Conservation (phyloP, 2,329 filamentous ascomycete genomes). For the Claviceps pazoutovae region DNA sequence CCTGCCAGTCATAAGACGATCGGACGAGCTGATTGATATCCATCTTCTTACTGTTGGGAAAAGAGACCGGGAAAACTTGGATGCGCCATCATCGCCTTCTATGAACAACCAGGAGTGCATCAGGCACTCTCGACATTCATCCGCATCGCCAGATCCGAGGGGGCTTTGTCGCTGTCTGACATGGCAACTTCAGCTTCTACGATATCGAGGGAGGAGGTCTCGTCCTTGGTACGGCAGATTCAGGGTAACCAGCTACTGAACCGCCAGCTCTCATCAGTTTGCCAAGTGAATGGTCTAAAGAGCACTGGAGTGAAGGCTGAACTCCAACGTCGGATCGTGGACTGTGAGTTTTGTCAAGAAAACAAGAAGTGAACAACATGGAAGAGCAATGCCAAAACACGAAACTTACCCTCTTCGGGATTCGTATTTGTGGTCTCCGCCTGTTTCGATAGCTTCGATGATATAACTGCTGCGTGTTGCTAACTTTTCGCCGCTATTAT, state of each 20-base stretch:
- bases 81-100: slow-evolving; percentile 1
- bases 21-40: neutral
- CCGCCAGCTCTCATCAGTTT: slow-evolving; percentile 60
- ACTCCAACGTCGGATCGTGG: slow-evolving; percentile 63
- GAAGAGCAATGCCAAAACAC: too few species aligned
- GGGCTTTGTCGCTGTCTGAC: neutral
- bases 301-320: slow-evolving; percentile 76
- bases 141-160: neutral
- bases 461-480: neutral
- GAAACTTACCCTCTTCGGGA: too few species aligned
- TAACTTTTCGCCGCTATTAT: slow-evolving; percentile 2
- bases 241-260: slow-evolving; percentile 35
- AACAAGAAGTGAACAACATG: neutral
- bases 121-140: neutral
- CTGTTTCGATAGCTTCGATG: neutral
- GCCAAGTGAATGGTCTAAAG: slow-evolving; percentile 57
- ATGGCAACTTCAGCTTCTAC: slow-evolving; percentile 15
- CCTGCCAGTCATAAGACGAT: neutral
- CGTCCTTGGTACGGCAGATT: slow-evolving; percentile 29
- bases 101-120: slow-evolving; percentile 3
- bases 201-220: slow-evolving; percentile 28
- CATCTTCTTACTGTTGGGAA: neutral
- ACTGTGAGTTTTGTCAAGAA: slow-evolving; percentile 45
- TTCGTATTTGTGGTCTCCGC: neutral
- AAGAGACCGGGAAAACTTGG: neutral